These are phyloP conservation scores for Solanum virginianum DNA, from an alignment of 257 asterid species.

Conservation along the genomic window DNA sequence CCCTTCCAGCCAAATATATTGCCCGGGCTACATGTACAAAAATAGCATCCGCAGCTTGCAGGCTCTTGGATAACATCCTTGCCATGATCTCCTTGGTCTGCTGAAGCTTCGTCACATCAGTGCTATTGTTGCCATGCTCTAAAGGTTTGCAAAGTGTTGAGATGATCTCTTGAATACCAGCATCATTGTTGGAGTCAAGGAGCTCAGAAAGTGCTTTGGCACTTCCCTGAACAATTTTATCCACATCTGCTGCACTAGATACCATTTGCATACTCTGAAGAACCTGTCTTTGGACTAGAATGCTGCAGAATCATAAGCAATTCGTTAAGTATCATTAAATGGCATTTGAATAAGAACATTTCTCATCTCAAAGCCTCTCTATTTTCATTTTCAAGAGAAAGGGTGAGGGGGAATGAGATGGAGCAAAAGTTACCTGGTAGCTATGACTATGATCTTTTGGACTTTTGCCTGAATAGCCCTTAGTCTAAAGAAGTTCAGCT, in stretches of 20 bases:
- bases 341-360: not conserved
- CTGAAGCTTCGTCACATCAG: slow-evolving; percentile 25
- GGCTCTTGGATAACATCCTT: slow-evolving; percentile 72
- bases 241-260: slow-evolving; percentile 39
- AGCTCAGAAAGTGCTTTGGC: slow-evolving; percentile 41
- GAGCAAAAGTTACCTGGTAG: slow-evolving; percentile 51
- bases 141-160: slow-evolving; percentile 28
- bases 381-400: not conserved
- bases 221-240: slow-evolving; percentile 29
- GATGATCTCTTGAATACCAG: slow-evolving; percentile 55
- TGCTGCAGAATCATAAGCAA: slow-evolving; percentile 19
- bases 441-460: slow-evolving; percentile 84
- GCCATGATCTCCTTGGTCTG: slow-evolving; percentile 50
- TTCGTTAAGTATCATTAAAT: not conserved
- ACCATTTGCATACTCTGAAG: slow-evolving; percentile 45
- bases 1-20: slow-evolving; percentile 47
- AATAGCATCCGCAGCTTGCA: slow-evolving; percentile 68
- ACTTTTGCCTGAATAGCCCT: slow-evolving; percentile 67
- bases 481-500: slow-evolving; percentile 58
- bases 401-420: not conserved
- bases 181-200: slow-evolving; percentile 42
- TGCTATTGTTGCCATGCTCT: not conserved
- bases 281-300: slow-evolving; percentile 65
- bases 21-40: slow-evolving; percentile 52
- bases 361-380: not conserved